Evolutionary conservation across 176 grass and related monocot genomes (phyloP).

Genomic region (Urochloa ruziziensis): DNA sequence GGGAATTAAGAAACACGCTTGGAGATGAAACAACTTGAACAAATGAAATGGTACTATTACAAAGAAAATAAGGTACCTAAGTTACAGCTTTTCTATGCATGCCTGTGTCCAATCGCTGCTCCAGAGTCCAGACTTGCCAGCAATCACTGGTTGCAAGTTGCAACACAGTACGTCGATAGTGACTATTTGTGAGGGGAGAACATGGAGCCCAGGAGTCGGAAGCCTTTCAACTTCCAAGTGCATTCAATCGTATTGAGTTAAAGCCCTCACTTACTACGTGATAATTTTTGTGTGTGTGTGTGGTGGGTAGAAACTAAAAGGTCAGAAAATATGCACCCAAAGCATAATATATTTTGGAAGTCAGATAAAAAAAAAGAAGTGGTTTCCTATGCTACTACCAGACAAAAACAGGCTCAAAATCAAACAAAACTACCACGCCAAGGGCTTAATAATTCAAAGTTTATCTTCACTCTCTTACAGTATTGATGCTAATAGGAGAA

Average conservation of each 20-base stretch:
- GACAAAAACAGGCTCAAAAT: not conserved
- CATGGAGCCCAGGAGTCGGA: not conserved
- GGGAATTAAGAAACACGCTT: not conserved
- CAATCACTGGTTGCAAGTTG: not conserved
- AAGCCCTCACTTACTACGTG: not conserved
- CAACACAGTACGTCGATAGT: not conserved
- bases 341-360: not conserved
- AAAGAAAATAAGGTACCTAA: not conserved
- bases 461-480: not conserved
- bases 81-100: not conserved
- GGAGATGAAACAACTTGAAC: not conserved
- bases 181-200: not conserved
- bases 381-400: not conserved
- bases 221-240: not conserved
- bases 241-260: not conserved
- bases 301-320: not conserved
- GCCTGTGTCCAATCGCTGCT: not conserved
- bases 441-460: not conserved
- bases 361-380: not conserved
- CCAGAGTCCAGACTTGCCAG: not conserved
- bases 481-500: not conserved
- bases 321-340: not conserved
- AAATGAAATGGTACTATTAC: not conserved
- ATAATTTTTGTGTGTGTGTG: not conserved
- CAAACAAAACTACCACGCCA: not conserved